Percentiles rank a stretch among this genome's conserved stretches.
phyloP scores from a whole-genome alignment of 2,329 filamentous ascomycete species.

The Aureobasidium sp. region DNA sequence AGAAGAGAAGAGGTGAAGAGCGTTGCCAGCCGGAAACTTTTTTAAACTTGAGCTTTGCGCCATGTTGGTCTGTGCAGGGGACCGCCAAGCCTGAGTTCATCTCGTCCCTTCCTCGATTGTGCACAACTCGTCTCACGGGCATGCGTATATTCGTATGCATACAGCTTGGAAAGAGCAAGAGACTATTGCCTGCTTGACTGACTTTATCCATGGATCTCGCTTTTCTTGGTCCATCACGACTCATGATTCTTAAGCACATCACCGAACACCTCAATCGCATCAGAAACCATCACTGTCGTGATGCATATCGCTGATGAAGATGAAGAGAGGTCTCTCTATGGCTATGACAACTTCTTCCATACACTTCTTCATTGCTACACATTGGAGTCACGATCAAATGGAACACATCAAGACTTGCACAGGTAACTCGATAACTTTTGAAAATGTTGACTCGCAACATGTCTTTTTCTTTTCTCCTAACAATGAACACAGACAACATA shows the following conservation, averaged over 20 bases:
- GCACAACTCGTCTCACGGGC: neutral
- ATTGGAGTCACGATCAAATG: neutral
- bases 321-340: no score
- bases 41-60: conserved; percentile 1
- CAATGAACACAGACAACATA: neutral
- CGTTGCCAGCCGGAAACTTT: neutral
- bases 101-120: neutral
- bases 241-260: no score
- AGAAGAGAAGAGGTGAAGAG: neutral
- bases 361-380: neutral
- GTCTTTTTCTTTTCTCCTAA: neutral
- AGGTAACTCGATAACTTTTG: neutral
- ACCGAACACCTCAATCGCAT: no score
- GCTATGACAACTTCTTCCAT: no score
- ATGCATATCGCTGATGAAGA: no score
- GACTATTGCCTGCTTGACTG: neutral
- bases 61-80: neutral
- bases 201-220: neutral
- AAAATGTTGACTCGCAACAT: neutral
- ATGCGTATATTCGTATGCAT: neutral
- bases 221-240: neutral
- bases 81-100: neutral
- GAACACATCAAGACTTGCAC: neutral
- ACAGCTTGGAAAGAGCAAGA: neutral
- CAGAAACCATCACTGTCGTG: no score